Evolutionary conservation across 306 rosid species (phyloP).

Genomic region (Coriaria nepalensis): DNA sequence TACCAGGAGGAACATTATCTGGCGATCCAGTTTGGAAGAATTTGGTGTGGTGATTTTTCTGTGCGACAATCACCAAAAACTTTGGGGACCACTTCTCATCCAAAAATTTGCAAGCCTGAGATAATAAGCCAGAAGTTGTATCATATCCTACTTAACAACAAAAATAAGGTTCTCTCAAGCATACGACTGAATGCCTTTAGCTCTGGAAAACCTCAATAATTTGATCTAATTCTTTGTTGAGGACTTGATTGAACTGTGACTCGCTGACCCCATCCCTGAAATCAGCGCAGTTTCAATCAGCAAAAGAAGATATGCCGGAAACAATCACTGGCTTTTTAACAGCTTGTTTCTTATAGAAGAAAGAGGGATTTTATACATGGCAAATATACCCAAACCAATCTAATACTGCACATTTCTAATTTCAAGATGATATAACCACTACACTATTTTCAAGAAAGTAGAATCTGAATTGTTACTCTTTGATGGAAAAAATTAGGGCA

Average conservation of each 20-base stretch:
- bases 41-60: conserved; percentile 83
- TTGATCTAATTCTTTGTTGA: conserved; percentile 69
- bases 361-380: too few relatives aligned
- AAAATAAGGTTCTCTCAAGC: not conserved
- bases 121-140: not conserved
- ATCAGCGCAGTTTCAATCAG: not conserved
- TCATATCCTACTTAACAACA: not conserved
- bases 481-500: not conserved
- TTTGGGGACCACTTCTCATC: conserved; percentile 81
- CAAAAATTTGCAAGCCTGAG: conserved; percentile 70
- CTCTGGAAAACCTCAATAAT: conserved; percentile 48
- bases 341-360: too few relatives aligned
- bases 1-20: conserved; percentile 89
- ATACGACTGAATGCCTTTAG: not conserved
- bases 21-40: conserved; percentile 64
- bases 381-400: too few relatives aligned
- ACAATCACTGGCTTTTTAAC: not conserved
- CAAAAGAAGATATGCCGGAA: not conserved
- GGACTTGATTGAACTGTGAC: conserved; percentile 81
- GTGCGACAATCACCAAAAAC: conserved; percentile 75
- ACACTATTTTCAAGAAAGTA: too few relatives aligned
- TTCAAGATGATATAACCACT: not conserved
- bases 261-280: conserved; percentile 93
- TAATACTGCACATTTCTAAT: too few relatives aligned
- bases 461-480: too few relatives aligned